Conservation (phyloP, 2,329 filamentous ascomycete species). For the Chaetothyriales sp. region DNA sequence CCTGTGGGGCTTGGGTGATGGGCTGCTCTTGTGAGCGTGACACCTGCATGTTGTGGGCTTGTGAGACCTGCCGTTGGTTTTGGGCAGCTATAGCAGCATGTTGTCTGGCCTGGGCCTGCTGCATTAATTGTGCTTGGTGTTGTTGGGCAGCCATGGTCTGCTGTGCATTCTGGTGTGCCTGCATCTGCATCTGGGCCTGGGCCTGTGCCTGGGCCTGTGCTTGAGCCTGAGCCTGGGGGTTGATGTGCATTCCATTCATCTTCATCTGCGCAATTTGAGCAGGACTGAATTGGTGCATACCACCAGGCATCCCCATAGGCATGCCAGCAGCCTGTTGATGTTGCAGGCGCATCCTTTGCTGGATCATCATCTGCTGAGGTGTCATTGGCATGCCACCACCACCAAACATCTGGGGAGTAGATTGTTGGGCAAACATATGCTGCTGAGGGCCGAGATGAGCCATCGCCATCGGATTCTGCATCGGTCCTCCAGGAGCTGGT, state of each 20-base stretch:
- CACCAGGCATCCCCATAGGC: slow-evolving; percentile 13
- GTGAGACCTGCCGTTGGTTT: slow-evolving; percentile 25
- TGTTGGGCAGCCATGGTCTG: slow-evolving; percentile 20
- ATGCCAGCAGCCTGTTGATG: slow-evolving; percentile 12
- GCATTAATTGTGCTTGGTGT: slow-evolving; percentile 20
- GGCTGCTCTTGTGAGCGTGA: slow-evolving; percentile 24
- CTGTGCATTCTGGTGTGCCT: slow-evolving; percentile 10
- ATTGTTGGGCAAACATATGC: slow-evolving; percentile 38
- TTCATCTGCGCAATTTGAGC: slow-evolving; percentile 28
- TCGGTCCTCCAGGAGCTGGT: slow-evolving; percentile 33
- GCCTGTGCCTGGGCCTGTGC: slow-evolving; percentile 31
- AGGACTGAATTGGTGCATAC: slow-evolving; percentile 18
- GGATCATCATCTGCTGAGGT: slow-evolving; percentile 17
- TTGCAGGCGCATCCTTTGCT: slow-evolving; percentile 17
- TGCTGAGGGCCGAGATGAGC: slow-evolving; percentile 44
- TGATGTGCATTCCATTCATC: slow-evolving; percentile 17
- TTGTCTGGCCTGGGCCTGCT: slow-evolving; percentile 21
- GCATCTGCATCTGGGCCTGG: slow-evolving; percentile 20
- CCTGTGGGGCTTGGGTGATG: slow-evolving; percentile 25
- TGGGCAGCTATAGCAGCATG: slow-evolving; percentile 14
- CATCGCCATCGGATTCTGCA: slow-evolving; percentile 42
- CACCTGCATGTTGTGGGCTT: slow-evolving; percentile 27
- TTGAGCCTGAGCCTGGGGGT: slow-evolving; percentile 28
- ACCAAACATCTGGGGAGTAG: slow-evolving; percentile 15
- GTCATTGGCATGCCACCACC: slow-evolving; percentile 14